These are phyloP conservation scores for Chaetomidium leptoderma DNA, from an alignment of 495 filamentous ascomycete species.

Conservation along the genomic window DNA sequence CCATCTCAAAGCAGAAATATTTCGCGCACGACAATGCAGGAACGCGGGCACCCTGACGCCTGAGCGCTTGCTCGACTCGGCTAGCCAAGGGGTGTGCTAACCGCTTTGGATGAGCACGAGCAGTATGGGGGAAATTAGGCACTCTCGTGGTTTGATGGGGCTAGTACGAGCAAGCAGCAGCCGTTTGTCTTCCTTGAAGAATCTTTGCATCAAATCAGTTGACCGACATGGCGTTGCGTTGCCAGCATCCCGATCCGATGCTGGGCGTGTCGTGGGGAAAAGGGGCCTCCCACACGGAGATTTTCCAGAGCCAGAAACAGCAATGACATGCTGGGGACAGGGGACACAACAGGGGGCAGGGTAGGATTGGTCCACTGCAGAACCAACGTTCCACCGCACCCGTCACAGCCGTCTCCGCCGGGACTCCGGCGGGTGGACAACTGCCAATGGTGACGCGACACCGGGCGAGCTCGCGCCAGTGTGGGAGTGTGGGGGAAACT, in stretches of 20 bases:
- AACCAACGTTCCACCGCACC: constrained; percentile 6
- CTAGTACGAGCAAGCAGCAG: neutral
- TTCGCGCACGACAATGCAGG: neutral
- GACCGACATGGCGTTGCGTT: neutral
- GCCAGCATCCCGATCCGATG: neutral
- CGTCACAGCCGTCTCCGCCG: constrained; percentile 1
- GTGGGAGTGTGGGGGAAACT: neutral
- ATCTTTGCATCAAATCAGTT: neutral
- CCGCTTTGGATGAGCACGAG: constrained; percentile 16
- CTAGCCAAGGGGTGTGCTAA: constrained; percentile 11
- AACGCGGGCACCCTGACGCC: constrained; percentile 9
- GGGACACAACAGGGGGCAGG: neutral
- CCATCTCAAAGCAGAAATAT: constrained; percentile 3
- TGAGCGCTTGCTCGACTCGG: constrained; percentile 14
- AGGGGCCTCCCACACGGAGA: neutral
- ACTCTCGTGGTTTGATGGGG: neutral
- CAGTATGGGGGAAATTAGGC: constrained; percentile 12
- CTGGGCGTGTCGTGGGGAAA: neutral
- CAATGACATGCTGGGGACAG: neutral
- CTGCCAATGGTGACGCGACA: constrained; percentile 2
- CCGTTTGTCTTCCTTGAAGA: constrained; percentile 6
- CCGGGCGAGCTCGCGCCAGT: neutral
- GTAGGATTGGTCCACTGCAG: neutral
- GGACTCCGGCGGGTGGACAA: neutral
- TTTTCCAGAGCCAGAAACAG: neutral